Conservation (phyloP, 306 rosid species). For the Vicia villosa region DNA sequence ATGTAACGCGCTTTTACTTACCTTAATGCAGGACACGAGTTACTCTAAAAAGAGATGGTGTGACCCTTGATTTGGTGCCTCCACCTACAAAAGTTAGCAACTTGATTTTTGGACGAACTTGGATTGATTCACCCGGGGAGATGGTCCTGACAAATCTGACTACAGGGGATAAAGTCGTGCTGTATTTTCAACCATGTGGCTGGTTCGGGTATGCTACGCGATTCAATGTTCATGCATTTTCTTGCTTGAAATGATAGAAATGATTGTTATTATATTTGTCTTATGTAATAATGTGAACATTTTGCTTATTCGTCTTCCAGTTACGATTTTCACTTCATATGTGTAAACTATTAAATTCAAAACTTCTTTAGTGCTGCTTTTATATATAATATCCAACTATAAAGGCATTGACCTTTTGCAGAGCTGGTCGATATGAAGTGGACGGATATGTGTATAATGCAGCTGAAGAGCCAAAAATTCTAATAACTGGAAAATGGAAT, state of each 20-base stretch:
- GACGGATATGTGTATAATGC: slow-evolving; percentile 84
- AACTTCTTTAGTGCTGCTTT: background rate
- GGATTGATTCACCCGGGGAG: slow-evolving; percentile 90
- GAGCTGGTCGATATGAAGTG: slow-evolving; percentile 92
- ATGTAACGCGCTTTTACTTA: slow-evolving; percentile 20
- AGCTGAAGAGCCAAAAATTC: slow-evolving; percentile 79
- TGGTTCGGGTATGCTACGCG: slow-evolving; percentile 68
- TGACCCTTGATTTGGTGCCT: slow-evolving; percentile 81
- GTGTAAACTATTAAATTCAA: slow-evolving; percentile 2
- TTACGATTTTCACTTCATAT: background rate
- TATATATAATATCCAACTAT: background rate
- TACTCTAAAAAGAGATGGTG: slow-evolving; percentile 77
- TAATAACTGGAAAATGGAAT: slow-evolving; percentile 94
- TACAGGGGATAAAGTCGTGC: slow-evolving; percentile 85
- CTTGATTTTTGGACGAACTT: slow-evolving; percentile 87
- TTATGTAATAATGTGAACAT: background rate
- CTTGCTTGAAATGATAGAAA: background rate
- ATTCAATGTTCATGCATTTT: background rate
- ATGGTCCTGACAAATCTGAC: slow-evolving; percentile 77
- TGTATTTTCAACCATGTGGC: slow-evolving; percentile 93
- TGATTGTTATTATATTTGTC: background rate
- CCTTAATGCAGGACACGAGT: slow-evolving; percentile 75
- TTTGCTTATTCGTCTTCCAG: slow-evolving; percentile 12
- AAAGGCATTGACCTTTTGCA: slow-evolving; percentile 41
- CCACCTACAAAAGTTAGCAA: slow-evolving; percentile 88